These are phyloP conservation scores for Saraca asoca DNA, from an alignment of 331 rosid species.

Conservation along the genomic window DNA sequence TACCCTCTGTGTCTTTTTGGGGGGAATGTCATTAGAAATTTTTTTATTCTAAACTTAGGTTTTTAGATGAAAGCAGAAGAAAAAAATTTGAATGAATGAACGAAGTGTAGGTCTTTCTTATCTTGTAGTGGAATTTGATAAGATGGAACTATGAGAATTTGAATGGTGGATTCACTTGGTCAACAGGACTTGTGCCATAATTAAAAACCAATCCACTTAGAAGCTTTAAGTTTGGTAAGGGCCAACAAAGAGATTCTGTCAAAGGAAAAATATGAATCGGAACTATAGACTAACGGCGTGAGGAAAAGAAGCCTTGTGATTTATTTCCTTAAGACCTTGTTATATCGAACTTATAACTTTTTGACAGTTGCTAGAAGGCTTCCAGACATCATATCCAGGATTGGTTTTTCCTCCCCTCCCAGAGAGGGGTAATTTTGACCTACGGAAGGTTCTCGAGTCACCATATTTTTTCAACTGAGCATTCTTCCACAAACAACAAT, in stretches of 20 bases:
- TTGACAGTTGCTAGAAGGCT: constrained; percentile 69
- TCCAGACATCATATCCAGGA: constrained; percentile 65
- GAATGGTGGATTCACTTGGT: neutral
- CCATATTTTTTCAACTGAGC: constrained; percentile 81
- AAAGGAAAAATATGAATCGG: neutral
- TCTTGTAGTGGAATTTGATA: neutral
- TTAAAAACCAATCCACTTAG: neutral
- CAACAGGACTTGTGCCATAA: neutral
- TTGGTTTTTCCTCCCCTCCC: constrained; percentile 70
- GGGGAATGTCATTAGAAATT: constrained; percentile 1
- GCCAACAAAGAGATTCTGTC: neutral
- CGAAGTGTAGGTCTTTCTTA: neutral
- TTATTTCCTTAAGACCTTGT: constrained; percentile 22
- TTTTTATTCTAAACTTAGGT: neutral
- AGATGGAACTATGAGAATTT: constrained; percentile 6
- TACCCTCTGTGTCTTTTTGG: neutral
- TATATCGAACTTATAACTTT: constrained; percentile 22
- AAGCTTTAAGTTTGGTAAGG: neutral
- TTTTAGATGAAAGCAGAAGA: neutral
- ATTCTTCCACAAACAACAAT: constrained; percentile 12
- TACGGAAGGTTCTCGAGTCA: constrained; percentile 67
- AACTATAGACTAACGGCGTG: neutral
- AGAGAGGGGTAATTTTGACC: constrained; percentile 70
- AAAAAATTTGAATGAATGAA: constrained; percentile 9
- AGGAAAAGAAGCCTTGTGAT: constrained; percentile 8